A percentile compares a stretch with the other conserved stretches of the same genome.
phyloP scores from a whole-genome alignment of 2,329 filamentous ascomycete species.

The Botrytis aclada region DNA sequence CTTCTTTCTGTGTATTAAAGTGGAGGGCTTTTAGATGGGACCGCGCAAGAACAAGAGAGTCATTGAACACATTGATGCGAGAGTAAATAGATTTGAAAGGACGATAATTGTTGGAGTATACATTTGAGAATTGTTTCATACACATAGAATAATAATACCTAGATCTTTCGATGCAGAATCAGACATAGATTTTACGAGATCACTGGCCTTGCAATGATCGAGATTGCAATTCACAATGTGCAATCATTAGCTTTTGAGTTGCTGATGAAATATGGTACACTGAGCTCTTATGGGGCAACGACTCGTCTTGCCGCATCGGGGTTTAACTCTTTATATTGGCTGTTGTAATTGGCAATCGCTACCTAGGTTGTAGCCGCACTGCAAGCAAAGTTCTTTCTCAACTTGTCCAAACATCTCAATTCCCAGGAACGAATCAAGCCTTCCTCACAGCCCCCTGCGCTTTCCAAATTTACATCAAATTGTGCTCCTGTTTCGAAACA shows the following conservation, averaged over 20 bases:
- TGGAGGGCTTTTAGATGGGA: slow-evolving; percentile 6
- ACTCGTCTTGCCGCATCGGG: neutral
- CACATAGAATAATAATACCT: neutral
- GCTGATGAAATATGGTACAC: neutral
- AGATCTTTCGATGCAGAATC: neutral
- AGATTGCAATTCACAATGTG: neutral
- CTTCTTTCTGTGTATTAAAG: slow-evolving; percentile 6
- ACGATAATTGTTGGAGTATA: neutral
- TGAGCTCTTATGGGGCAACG: neutral
- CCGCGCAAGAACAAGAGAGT: neutral
- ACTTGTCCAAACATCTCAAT: too few species aligned
- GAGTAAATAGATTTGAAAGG: neutral
- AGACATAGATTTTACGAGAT: neutral
- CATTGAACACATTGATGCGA: neutral
- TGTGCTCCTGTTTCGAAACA: neutral
- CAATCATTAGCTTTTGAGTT: neutral
- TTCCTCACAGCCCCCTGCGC: too few species aligned
- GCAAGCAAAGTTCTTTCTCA: neutral
- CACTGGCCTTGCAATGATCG: neutral
- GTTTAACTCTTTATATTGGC: neutral
- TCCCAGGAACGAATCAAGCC: neutral
- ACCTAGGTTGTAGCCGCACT: neutral
- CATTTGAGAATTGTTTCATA: neutral
- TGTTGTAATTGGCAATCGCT: neutral
- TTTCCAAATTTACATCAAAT: neutral